Conservation (phyloP, 805 yeast species). For the Sugiyamaella qingdaonensis region DNA sequence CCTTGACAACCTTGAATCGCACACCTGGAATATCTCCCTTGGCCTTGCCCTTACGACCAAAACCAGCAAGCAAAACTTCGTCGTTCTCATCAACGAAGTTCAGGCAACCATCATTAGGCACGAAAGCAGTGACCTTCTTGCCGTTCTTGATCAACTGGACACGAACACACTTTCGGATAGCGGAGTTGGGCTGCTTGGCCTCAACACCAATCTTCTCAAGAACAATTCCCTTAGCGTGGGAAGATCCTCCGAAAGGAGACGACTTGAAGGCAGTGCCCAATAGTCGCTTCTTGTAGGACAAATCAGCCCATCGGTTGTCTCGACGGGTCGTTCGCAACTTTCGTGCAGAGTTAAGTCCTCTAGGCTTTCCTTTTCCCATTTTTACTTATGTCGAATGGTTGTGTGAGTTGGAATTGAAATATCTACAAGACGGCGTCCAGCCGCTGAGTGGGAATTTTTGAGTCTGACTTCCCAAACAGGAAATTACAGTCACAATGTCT, state of each 20-base stretch:
- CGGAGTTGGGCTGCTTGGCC: conserved; percentile 99
- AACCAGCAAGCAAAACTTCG: conserved; percentile 99
- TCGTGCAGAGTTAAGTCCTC: conserved; percentile 99
- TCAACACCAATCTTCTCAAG: conserved; percentile 99
- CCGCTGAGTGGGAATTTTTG: background rate
- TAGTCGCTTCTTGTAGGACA: conserved; percentile 96
- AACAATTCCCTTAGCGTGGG: conserved; percentile 99
- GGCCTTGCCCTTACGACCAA: conserved; percentile 99
- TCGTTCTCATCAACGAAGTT: conserved; percentile 99
- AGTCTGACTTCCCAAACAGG: background rate
- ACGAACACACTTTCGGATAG: conserved; percentile 99
- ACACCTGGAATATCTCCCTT: conserved; percentile 99
- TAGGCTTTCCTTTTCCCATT: conserved; percentile 99
- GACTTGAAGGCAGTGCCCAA: conserved; percentile 99
- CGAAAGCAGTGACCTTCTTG: conserved; percentile 99
- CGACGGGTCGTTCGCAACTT: conserved; percentile 99
- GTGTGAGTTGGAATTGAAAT: background rate
- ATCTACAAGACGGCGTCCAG: no score
- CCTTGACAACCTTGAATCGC: conserved; percentile 99
- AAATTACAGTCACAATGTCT: background rate
- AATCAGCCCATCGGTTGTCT: conserved; percentile 99
- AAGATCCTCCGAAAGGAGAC: conserved; percentile 99
- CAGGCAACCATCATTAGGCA: conserved; percentile 99
- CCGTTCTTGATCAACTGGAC: conserved; percentile 99
- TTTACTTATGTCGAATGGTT: conserved; percentile 32